A percentile compares a stretch with the other conserved stretches of the same genome.
Evolutionary conservation across 306 rosid species (phyloP).

Genomic region (Pyrus bretschneideri): DNA sequence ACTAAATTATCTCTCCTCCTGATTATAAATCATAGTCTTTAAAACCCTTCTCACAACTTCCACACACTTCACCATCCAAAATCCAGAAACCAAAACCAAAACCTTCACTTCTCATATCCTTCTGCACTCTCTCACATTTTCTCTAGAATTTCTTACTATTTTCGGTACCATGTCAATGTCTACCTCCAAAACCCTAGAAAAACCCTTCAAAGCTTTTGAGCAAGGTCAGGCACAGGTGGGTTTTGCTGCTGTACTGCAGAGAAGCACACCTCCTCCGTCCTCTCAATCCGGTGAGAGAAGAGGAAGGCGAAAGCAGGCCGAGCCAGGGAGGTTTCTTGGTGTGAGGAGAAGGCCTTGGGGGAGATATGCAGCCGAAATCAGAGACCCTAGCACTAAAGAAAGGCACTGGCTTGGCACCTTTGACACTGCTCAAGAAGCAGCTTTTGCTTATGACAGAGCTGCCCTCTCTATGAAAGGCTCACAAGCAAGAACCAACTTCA

Average conservation of each 20-base stretch:
- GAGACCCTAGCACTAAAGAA: constrained; percentile 96
- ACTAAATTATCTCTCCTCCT: background rate
- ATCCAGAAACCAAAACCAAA: constrained; percentile 21
- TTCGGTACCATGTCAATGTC: constrained; percentile 48
- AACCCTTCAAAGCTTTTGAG: constrained; percentile 40
- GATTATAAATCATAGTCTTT: constrained; percentile 45
- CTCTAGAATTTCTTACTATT: background rate
- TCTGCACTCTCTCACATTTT: background rate
- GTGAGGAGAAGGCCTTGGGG: constrained; percentile 98
- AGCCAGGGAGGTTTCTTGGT: constrained; percentile 91
- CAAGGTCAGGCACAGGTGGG: constrained; percentile 46
- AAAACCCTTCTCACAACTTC: constrained; percentile 37
- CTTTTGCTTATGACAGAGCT: constrained; percentile 98
- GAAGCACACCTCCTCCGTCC: constrained; percentile 44
- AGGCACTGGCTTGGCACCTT: constrained; percentile 99
- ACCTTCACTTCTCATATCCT: constrained; percentile 13
- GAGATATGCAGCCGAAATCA: constrained; percentile 91
- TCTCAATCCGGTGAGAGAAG: constrained; percentile 58
- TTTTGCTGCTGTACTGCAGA: constrained; percentile 51
- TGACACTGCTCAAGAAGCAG: constrained; percentile 99
- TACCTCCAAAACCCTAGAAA: constrained; percentile 55
- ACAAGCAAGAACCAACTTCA: constrained; percentile 92
- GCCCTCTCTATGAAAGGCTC: constrained; percentile 95
- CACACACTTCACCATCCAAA: constrained; percentile 6
- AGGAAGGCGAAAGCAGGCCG: constrained; percentile 81